phyloP scores from a whole-genome alignment of 768 basidiomycete genomes.

The Hygrophorus pudorinus region DNA sequence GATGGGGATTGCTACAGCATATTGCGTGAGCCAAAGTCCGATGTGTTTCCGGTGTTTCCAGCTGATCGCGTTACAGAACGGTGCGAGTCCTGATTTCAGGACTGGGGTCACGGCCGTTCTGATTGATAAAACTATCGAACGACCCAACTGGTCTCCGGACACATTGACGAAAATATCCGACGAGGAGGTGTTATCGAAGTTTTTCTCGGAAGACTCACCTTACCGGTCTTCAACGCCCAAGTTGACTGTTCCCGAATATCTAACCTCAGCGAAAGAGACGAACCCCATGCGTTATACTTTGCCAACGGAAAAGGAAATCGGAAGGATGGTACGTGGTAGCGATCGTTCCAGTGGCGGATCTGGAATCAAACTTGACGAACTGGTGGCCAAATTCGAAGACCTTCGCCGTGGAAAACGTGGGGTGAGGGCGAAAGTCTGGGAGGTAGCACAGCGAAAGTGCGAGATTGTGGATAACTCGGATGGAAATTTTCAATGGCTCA shows the following conservation, averaged over 20 bases:
- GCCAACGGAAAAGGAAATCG: constrained; percentile 72
- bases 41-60: constrained; percentile 10
- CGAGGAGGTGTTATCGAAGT: constrained; percentile 42
- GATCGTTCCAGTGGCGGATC: constrained; percentile 52
- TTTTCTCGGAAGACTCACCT: constrained; percentile 53
- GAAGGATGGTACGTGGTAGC: constrained; percentile 52
- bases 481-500: constrained; percentile 50
- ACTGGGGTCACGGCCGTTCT: constrained; percentile 70
- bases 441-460: constrained; percentile 66
- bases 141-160: constrained; percentile 66
- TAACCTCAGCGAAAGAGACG: constrained; percentile 15
- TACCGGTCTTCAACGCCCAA: constrained; percentile 35
- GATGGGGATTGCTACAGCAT: constrained; percentile 79
- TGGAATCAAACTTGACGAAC: constrained; percentile 51
- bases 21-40: constrained; percentile 54
- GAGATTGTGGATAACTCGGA: constrained; percentile 47
- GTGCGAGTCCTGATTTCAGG: constrained; percentile 73
- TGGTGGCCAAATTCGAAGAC: constrained; percentile 45
- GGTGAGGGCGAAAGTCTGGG: constrained; percentile 65
- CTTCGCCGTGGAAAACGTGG: constrained; percentile 45
- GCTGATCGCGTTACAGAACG: constrained; percentile 36
- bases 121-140: constrained; percentile 26
- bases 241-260: constrained; percentile 30
- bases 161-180: constrained; percentile 50
- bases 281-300: constrained; percentile 42